Evolutionary conservation across 495 filamentous ascomycete genomes (phyloP), one percentile per base, ranked within the genome.

Genomic region (Achaetomiella virescens): DNA sequence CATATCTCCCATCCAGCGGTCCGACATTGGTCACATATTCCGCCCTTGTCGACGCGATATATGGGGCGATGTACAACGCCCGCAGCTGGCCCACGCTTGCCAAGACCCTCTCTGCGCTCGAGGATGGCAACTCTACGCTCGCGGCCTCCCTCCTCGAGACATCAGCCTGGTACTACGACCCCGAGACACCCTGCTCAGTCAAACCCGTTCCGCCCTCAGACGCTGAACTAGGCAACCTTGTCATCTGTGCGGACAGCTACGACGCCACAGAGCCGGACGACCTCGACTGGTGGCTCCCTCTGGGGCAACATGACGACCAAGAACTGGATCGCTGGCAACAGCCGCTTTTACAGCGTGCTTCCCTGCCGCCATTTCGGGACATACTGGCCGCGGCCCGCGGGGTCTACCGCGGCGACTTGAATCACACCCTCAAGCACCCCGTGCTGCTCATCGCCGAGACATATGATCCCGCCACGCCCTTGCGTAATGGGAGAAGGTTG

Each of bases 381-480:
- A 1, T 72, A 74, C 47, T 78, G 75, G 75, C 73, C 75, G 8
- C 18, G 64, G 9, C 71, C 71, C 9, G 71, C 70, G 0, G 75
- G 74, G 70, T 75, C 4, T 76, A 72, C 50, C 71, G 75, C 17
- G 73, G 72, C 7, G 66, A 73, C 41, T 59, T 78, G 25, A 69
- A 71, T 55, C 59, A 70, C 44, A 71, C 69, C 0, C 67, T 78
- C 15, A 69, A 64, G 45, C 52, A 72, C 45, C 72, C 75, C 10
- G 62, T 78, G 20, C 49, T 78, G 45, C 59, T 78, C 22, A 70
- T 78, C 36, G 75, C 75, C 1, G 73, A 74, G 64, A 72, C 72
- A 18, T 74, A 78, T 50, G 75, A 78, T 45, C 73, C 73, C 0
- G 73, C 75, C 6, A 78, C 75, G 5, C 74, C 75, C n/a, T 61